A percentile compares a stretch with the other conserved stretches of the same genome.
phyloP scores from a whole-genome alignment of 2,329 filamentous ascomycete genomes.

The Nannizziopsis arthrosporioides region DNA sequence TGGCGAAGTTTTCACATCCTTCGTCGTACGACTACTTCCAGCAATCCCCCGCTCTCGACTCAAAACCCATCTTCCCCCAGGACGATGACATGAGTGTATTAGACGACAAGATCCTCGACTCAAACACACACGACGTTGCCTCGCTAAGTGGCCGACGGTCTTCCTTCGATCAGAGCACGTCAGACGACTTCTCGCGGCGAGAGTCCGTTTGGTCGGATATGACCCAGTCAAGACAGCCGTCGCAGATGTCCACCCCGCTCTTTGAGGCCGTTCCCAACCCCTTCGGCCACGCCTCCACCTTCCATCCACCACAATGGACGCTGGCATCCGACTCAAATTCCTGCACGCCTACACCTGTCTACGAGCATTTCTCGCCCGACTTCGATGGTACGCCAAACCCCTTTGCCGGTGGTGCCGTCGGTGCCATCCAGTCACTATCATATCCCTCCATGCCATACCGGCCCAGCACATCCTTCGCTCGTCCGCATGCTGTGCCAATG shows the following conservation, averaged over 20 bases:
- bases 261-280: conserved; percentile 37
- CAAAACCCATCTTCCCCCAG: conserved; percentile 32
- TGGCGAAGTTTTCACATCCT: conserved; percentile 37
- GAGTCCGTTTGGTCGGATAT: conserved; percentile 37
- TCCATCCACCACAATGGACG: conserved; percentile 44
- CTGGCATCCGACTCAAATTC: conserved; percentile 55
- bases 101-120: conserved; percentile 42
- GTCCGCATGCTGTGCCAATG: conserved; percentile 41
- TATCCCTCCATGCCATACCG: conserved; percentile 34
- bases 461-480: conserved; percentile 39
- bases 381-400: conserved; percentile 35
- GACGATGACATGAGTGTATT: conserved; percentile 44
- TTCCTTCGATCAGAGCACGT: conserved; percentile 35
- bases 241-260: conserved; percentile 37
- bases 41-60: conserved; percentile 33
- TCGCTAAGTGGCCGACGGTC: conserved; percentile 34
- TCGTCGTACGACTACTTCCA: conserved; percentile 33
- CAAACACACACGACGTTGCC: conserved; percentile 39
- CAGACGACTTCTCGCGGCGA: conserved; percentile 42
- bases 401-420: conserved; percentile 34
- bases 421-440: conserved; percentile 30
- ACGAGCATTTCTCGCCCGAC: conserved; percentile 50
- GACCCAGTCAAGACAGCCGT: conserved; percentile 27
- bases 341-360: conserved; percentile 61
- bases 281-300: conserved; percentile 31